phyloP scores from a whole-genome alignment of 148 eudicot species.

The Diospyros lotus region DNA sequence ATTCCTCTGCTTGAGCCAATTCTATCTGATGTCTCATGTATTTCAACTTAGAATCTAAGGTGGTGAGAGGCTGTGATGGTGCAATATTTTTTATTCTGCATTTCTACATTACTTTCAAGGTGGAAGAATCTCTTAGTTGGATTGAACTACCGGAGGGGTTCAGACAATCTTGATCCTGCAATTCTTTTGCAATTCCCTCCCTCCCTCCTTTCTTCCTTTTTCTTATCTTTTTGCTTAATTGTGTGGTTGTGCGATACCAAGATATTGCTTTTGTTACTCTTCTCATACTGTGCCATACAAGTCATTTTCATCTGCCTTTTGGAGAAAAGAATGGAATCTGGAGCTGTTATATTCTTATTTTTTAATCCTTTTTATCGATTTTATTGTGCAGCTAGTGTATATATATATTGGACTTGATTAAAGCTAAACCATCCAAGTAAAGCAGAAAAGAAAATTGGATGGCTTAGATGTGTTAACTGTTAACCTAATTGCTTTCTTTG shows the following conservation, averaged over 20 bases:
- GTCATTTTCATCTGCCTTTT: neutral
- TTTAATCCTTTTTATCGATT: neutral
- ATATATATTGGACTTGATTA: neutral
- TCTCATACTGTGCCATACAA: neutral
- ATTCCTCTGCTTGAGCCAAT: neutral
- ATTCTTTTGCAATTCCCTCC: no score
- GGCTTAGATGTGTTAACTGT: neutral
- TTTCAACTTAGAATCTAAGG: neutral
- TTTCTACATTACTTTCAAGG: no score
- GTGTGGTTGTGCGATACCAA: neutral
- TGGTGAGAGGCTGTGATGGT: neutral
- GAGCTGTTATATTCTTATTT: no score
- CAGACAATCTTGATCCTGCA: neutral
- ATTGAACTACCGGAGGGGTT: neutral
- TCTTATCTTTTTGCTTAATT: neutral
- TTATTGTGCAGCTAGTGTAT: neutral
- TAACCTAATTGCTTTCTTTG: slow-evolving; percentile 1
- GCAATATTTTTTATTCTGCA: neutral
- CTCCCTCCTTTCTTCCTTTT: neutral
- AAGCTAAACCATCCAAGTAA: neutral
- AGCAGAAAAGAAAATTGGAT: neutral
- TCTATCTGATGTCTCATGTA: neutral
- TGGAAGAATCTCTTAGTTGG: neutral
- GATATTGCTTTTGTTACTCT: neutral
- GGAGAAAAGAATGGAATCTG: neutral